Percentiles rank a stretch among this genome's conserved stretches.
These are phyloP conservation scores for Pichia cactophila DNA, from an alignment of 1,139 yeast species.

Conservation along the genomic window DNA sequence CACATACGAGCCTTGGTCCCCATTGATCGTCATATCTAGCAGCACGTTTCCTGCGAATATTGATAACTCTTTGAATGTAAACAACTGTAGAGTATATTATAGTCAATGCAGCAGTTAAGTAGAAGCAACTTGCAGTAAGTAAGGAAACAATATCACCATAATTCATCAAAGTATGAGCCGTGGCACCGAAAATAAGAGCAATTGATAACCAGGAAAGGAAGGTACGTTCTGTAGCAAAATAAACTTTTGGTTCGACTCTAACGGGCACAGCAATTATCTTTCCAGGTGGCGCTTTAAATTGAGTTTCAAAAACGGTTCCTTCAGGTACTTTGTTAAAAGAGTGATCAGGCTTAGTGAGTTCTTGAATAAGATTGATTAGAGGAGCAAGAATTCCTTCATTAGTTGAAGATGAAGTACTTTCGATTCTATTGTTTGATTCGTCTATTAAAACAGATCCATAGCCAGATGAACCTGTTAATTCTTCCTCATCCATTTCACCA, in stretches of 20 bases:
- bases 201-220: slow-evolving; percentile 72
- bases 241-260: slow-evolving; percentile 78
- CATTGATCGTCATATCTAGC: slow-evolving; percentile 78
- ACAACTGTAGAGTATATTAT: slow-evolving; percentile 65
- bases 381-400: slow-evolving; percentile 14
- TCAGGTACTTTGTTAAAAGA: slow-evolving; percentile 66
- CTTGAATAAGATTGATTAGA: slow-evolving; percentile 13
- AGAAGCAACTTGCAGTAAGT: slow-evolving; percentile 86
- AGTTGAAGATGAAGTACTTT: slow-evolving; percentile 12
- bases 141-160: slow-evolving; percentile 65
- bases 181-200: slow-evolving; percentile 63
- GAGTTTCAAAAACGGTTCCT: slow-evolving; percentile 69
- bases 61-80: slow-evolving; percentile 76
- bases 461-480: slow-evolving; percentile 32
- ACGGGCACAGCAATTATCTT: slow-evolving; percentile 70
- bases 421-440: slow-evolving; percentile 25
- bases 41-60: slow-evolving; percentile 76
- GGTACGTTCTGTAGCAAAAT: slow-evolving; percentile 79
- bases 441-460: slow-evolving; percentile 33
- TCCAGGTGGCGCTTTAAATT: slow-evolving; percentile 67
- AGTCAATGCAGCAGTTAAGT: slow-evolving; percentile 67
- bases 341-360: slow-evolving; percentile 28
- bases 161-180: slow-evolving; percentile 62
- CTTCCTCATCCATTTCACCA: slow-evolving; percentile 43
- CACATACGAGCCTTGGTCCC: slow-evolving; percentile 83